Evolutionary conservation across 306 rosid genomes (phyloP), one percentile per base, ranked within the genome.

Genomic region (Rosa persica): DNA sequence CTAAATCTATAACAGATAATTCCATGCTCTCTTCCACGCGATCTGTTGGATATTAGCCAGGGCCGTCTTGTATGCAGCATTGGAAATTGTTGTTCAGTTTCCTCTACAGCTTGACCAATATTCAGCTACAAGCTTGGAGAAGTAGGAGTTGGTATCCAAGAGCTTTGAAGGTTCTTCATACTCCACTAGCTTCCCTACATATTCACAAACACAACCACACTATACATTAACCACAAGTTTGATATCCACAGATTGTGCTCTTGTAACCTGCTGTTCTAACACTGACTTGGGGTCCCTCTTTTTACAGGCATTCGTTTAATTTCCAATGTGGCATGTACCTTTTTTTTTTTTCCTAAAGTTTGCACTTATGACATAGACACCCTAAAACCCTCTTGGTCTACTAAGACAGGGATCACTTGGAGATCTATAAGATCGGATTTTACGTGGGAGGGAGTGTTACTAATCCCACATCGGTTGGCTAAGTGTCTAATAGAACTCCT

Each of bases 71-170:
- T 38, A 7, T 17, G 70, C 10, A 66, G 44, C 47, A 38, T 34
- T 38, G 25, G 5, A 66, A n/a, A 19, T 22, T 39, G 38, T 43
- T 43, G 13, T 22, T 46, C 86, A 81, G 73, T 81, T 87, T 80
- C 79, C 85, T 69, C 38, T 85, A 87, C 87, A 82, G 80, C 92
- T 89, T 12, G 95, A 85, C 97, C 97, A 93, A 77, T 93, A 93
- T 61, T 93, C 95, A 67, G 89, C 89, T 17, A 91, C 98, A 75
- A 93, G 90, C 87, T 81, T 89, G 9, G 97, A 85, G 85, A 91
- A 89, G 25, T 89, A 87, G 22, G 97, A 93, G 74, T 83, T 88
- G 2, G 87, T 85, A 51, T 86, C 88, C 86, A 87, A 47, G 30
- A 93, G 86, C 82, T 75, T 90, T 25, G 89, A 86, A 38, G 97